Evolutionary conservation across 352 stramenopile species (phyloP), one percentile per base, ranked within the genome.

Genomic region (Phytopythium kandeliae): DNA sequence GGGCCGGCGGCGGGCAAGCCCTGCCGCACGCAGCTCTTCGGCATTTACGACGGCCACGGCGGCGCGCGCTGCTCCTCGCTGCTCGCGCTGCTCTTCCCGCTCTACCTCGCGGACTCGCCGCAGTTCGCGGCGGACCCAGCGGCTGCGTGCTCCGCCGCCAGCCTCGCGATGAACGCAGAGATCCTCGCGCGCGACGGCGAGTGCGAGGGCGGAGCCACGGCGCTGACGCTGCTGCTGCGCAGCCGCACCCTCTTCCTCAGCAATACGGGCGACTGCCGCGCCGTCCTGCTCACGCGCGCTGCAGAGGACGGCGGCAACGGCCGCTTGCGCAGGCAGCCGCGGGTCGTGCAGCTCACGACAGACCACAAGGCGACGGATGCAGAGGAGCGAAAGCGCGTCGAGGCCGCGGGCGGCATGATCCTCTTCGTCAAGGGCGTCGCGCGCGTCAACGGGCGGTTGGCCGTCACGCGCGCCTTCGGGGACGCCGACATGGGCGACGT

Each of bases 241-340:
- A 57, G 66, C 24, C 59, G 65, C 5, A 60, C 63, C 31, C 66
- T 69, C 16, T 69, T 84, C 25, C 55, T 89, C 12, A 85, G 77
- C 60, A 92, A 94, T 40, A 87, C 79, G 21, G 83, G 83, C 45
- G 83, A 94, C 60, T 94, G 76, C 35, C 63, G 83, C 30, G 83
- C 78, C 2, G 63, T 94, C 17, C 50, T 94, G 35, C 59, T 88
- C 30, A 64, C 78, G 2, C 66, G 60, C 41, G 60, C 51, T 44
- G 51, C 55, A 17, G 63, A 58, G 31, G 31, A 35, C 31, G 31
- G 11, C 10, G 31, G 28, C 9, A 31, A 31, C 9, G 4, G 4
- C 4, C 28, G 28, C 28, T 22, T 30, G 40, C 9, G 45, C 8
- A n/a, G 45, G n/a, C 24, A 24, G 11, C 26, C 69, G 19, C 60